phyloP scores from a whole-genome alignment of 345 rosid genomes.

The Diplotaxis tenuifolia region DNA sequence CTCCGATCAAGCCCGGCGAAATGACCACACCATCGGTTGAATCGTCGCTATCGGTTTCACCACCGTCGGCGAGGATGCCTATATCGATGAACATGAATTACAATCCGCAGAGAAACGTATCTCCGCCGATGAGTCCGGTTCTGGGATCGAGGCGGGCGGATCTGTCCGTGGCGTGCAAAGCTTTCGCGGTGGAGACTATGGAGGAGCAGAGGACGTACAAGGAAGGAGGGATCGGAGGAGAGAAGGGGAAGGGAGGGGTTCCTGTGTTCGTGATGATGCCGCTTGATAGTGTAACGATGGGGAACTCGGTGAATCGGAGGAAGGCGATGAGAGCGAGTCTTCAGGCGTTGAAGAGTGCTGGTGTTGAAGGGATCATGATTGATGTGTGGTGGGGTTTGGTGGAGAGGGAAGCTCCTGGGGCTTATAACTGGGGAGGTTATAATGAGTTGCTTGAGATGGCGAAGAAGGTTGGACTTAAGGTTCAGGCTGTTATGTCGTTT shows the following conservation, averaged over 20 bases:
- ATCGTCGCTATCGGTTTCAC: slow-evolving; percentile 44
- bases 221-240: slow-evolving; percentile 38
- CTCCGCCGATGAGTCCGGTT: slow-evolving; percentile 65
- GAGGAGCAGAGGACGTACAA: slow-evolving; percentile 35
- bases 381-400: slow-evolving; percentile 99
- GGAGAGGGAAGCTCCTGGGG: slow-evolving; percentile 79
- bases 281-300: slow-evolving; percentile 83
- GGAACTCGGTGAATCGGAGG: slow-evolving; percentile 70
- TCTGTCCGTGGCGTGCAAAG: slow-evolving; percentile 66
- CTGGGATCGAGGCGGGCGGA: slow-evolving; percentile 51
- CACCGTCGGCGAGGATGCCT: slow-evolving; percentile 57
- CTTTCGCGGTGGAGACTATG: slow-evolving; percentile 43
- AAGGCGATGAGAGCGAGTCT: slow-evolving; percentile 96
- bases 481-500: slow-evolving; percentile 97
- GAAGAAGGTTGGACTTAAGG: slow-evolving; percentile 79
- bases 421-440: slow-evolving; percentile 95
- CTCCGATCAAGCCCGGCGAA: slow-evolving; percentile 45
- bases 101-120: slow-evolving; percentile 30
- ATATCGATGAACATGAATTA: slow-evolving; percentile 37
- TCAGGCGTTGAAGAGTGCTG: slow-evolving; percentile 92
- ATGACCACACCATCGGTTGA: slow-evolving; percentile 28
- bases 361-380: slow-evolving; percentile 94
- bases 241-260: slow-evolving; percentile 52
- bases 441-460: slow-evolving; percentile 89
- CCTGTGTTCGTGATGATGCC: slow-evolving; percentile 99